Evolutionary conservation across 1,284 basidiomycete species (phyloP), one percentile per base, ranked within the genome.

Genomic region (Cryptococcus sp.): DNA sequence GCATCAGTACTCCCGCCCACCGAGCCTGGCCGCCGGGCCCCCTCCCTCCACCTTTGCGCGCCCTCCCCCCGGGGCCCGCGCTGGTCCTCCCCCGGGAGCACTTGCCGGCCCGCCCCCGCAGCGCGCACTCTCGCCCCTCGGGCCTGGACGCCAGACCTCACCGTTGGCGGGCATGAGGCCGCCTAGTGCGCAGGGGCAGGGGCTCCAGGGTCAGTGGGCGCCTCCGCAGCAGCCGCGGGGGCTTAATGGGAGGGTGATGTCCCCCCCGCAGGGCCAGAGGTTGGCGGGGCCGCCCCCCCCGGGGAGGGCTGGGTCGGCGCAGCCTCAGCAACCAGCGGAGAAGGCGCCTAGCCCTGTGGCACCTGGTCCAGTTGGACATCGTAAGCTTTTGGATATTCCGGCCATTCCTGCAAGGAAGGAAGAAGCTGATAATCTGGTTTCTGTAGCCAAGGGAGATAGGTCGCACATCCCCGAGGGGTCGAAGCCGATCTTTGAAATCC

Each of bases 381-480:
- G 55, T 57, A 20, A 57, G 55, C 52, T 11, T 3, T 18, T 13
- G 15, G 11, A 13, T 15, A 13, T 35, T 45, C 24, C n/a, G n/a
- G 24, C 8, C 11, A 45, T 46, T 33, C n/a, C 4, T 9, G 28
- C 4, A 33, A 4, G 43, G 35, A 23, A 35, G 16, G 21, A 3
- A 37, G 7, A 18, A 46, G 23, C 35, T 53, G 36, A 42, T 47
- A 43, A 54, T 8, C 37, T 54, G 56, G 48, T 50, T 16, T 63
- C 56, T 56, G 9, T 69, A 94, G 91, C 93, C 35, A 82, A 86
- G 43, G 94, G 94, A 56, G 94, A 98, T 75, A 83, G 93, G 37
- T 85, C 84, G 33, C 95, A 97, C 77, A 95, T 98, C 57, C 87
- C 93, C 4, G 85, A 87, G 9, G 78, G 81, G 39, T 82, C 84